phyloP scores from a whole-genome alignment of 768 basidiomycete genomes.

The Rhodotorula toruloides region DNA sequence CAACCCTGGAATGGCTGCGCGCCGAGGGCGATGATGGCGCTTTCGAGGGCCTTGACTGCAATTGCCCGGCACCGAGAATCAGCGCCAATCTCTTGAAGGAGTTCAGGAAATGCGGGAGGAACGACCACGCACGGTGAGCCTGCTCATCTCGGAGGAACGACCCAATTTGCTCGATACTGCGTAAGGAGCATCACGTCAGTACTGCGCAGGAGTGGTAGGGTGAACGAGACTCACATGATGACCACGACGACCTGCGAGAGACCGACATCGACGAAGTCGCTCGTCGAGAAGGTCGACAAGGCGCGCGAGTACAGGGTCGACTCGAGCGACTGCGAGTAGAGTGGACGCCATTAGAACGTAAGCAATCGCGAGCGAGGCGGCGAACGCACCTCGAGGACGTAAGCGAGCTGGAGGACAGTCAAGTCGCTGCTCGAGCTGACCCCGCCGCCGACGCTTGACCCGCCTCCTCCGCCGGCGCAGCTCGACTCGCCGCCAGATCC shows the following conservation, averaged over 20 bases:
- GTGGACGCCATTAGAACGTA: no score
- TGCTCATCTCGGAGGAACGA: conserved; percentile 20
- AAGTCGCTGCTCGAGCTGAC: neutral
- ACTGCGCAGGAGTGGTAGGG: neutral
- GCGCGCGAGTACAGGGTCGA: conserved; percentile 23
- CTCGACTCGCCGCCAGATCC: no score
- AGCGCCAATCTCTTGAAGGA: no score
- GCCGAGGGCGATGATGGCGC: conserved; percentile 56
- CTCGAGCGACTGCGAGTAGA: conserved; percentile 23
- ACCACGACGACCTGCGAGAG: conserved; percentile 12
- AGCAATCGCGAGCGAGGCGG: neutral
- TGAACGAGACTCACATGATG: conserved; percentile 19
- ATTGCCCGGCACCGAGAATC: neutral
- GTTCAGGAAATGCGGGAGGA: neutral
- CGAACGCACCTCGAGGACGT: conserved; percentile 22
- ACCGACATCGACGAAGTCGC: conserved; percentile 25
- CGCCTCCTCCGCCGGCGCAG: no score
- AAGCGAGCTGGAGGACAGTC: conserved; percentile 20
- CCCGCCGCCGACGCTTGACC: no score
- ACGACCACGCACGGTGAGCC: conserved; percentile 7
- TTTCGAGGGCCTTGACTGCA: conserved; percentile 11
- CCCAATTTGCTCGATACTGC: conserved; percentile 30
- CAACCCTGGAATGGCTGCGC: conserved; percentile 57
- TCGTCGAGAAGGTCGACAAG: conserved; percentile 16
- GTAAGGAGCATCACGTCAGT: neutral